Conservation (phyloP, 2,329 filamentous ascomycete species). For the Aspergillus clavatus region DNA sequence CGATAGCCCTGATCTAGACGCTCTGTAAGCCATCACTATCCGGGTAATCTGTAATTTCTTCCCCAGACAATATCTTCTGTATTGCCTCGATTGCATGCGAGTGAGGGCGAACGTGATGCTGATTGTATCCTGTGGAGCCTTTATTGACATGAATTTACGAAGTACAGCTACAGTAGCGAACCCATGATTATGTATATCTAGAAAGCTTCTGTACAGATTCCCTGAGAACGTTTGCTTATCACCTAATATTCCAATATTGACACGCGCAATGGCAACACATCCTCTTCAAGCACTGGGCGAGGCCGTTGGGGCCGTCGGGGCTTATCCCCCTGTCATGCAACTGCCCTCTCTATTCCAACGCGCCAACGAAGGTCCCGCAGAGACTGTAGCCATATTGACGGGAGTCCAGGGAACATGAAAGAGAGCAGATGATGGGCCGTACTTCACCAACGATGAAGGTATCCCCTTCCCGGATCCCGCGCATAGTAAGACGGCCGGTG, state of each 20-base stretch:
- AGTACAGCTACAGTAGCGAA: no score
- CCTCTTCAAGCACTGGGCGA: slow-evolving; percentile 6
- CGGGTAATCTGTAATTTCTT: no score
- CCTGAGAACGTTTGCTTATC: no score
- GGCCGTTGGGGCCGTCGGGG: slow-evolving; percentile 38
- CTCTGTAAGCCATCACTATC: no score
- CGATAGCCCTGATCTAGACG: no score
- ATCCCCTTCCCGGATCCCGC: slow-evolving; percentile 48
- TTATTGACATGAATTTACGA: no score
- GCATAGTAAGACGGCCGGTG: slow-evolving; percentile 52
- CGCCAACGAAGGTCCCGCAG: slow-evolving; percentile 50
- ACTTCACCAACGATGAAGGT: slow-evolving; percentile 54
- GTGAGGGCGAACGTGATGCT: no score
- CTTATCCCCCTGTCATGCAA: slow-evolving; percentile 35
- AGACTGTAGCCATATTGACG: slow-evolving; percentile 49
- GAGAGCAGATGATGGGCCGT: slow-evolving; percentile 46
- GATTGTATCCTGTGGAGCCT: no score
- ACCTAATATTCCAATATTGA: neutral
- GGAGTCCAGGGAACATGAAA: slow-evolving; percentile 45
- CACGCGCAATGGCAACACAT: neutral
- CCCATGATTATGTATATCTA: no score
- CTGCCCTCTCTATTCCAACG: slow-evolving; percentile 31
- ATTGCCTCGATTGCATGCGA: no score
- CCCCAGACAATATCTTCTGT: no score
- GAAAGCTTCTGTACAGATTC: no score